These are phyloP conservation scores for Sanghuangporus baumii DNA, from an alignment of 1,284 basidiomycete genomes.

Conservation along the genomic window DNA sequence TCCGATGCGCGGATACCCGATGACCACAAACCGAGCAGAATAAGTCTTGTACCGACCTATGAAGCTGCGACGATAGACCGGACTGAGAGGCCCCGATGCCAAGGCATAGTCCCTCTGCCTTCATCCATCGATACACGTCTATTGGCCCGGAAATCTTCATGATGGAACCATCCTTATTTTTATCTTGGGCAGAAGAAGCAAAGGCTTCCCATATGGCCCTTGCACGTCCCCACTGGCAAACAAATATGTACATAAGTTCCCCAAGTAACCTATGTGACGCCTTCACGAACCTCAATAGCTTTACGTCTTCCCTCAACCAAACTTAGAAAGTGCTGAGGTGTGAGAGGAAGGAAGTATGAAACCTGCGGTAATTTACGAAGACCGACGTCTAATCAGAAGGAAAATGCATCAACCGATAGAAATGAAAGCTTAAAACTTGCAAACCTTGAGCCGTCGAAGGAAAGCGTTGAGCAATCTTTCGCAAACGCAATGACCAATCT, in stretches of 20 bases:
- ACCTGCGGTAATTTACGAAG: slow-evolving; percentile 31
- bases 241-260: neutral
- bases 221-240: slow-evolving; percentile 55
- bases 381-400: slow-evolving; percentile 32
- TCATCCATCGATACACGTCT: slow-evolving; percentile 17
- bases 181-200: slow-evolving; percentile 21
- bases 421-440: slow-evolving; percentile 10
- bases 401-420: neutral
- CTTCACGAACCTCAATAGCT: slow-evolving; percentile 55
- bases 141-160: slow-evolving; percentile 7
- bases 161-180: neutral
- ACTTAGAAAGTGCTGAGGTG: slow-evolving; percentile 37
- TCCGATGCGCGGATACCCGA: neutral
- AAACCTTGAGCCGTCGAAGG: slow-evolving; percentile 59
- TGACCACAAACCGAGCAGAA: slow-evolving; percentile 15
- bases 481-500: slow-evolving; percentile 40
- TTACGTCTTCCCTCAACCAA: slow-evolving; percentile 56
- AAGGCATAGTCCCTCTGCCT: slow-evolving; percentile 8
- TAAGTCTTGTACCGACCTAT: neutral
- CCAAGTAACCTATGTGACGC: slow-evolving; percentile 9
- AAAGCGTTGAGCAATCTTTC: slow-evolving; percentile 41
- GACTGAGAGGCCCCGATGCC: neutral
- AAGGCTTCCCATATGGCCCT: slow-evolving; percentile 48
- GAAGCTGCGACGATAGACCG: neutral
- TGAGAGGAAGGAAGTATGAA: slow-evolving; percentile 50